Evolutionary conservation across 2,329 filamentous ascomycete genomes (phyloP).

Genomic region (Talaromyces sp.): DNA sequence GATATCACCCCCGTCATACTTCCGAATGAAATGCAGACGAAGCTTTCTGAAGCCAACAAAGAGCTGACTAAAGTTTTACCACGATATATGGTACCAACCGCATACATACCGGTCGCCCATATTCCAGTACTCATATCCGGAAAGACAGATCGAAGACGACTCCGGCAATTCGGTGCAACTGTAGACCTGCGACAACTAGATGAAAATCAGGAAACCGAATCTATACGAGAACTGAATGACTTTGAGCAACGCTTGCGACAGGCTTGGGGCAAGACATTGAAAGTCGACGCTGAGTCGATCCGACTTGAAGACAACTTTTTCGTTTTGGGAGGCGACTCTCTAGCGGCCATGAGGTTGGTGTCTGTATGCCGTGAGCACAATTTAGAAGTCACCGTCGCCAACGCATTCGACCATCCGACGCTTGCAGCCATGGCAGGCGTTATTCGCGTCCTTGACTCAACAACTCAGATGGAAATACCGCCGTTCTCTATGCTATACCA

Average conservation of each 20-base stretch:
- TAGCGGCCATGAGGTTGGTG: conserved; percentile 35
- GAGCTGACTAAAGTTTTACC: conserved; percentile 19
- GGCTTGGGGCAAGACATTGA: conserved; percentile 34
- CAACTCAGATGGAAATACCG: conserved; percentile 26
- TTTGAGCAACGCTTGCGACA: conserved; percentile 26
- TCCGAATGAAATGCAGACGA: conserved; percentile 13
- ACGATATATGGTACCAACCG: conserved; percentile 21
- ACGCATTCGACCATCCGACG: conserved; percentile 34
- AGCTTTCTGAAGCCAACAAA: conserved; percentile 23
- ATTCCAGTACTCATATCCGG: conserved; percentile 25
- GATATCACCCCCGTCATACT: not conserved
- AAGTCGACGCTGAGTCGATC: conserved; percentile 34
- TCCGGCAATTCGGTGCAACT: conserved; percentile 8
- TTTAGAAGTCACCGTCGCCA: conserved; percentile 35
- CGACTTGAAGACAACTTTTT: conserved; percentile 38
- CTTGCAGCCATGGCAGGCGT: conserved; percentile 44
- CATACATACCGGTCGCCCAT: conserved; percentile 42
- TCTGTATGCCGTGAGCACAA: conserved; percentile 30
- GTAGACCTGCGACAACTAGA: conserved; percentile 9
- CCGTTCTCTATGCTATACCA: conserved; percentile 5
- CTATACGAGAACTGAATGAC: conserved; percentile 24
- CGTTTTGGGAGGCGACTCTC: conserved; percentile 33
- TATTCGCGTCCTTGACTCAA: conserved; percentile 28
- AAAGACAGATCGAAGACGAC: conserved; percentile 47
- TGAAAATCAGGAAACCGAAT: not conserved